phyloP scores from a whole-genome alignment of 2,329 filamentous ascomycete genomes.

The Xylariaceae sp. region DNA sequence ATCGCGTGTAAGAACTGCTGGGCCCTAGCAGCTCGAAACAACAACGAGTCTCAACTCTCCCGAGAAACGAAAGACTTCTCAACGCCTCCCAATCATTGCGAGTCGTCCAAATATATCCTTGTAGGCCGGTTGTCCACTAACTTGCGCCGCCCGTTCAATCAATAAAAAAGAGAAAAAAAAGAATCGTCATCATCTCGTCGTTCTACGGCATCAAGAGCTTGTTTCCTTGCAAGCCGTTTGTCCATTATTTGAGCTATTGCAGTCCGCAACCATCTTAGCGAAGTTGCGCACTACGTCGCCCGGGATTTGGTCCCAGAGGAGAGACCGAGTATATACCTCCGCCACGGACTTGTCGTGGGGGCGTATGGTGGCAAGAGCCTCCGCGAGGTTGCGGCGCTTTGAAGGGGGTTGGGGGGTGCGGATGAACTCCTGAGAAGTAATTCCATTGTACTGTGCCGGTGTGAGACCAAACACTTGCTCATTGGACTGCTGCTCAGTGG shows the following conservation, averaged over 20 bases:
- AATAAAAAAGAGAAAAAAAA: background rate
- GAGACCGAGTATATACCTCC: slow-evolving; percentile 85
- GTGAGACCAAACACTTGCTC: slow-evolving; percentile 86
- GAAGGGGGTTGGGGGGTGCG: slow-evolving; percentile 44
- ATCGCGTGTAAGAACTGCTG: background rate
- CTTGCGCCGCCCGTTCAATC: background rate
- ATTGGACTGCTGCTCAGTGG: slow-evolving; percentile 77
- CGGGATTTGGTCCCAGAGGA: slow-evolving; percentile 92
- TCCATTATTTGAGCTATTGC: slow-evolving; percentile 46
- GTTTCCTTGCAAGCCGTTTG: slow-evolving; percentile 40
- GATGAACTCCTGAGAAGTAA: slow-evolving; percentile 67
- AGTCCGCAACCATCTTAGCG: slow-evolving; percentile 81
- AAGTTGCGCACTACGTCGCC: slow-evolving; percentile 88
- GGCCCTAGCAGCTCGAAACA: background rate
- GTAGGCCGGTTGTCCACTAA: background rate
- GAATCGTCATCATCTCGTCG: slow-evolving; percentile 33
- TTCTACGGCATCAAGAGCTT: slow-evolving; percentile 39
- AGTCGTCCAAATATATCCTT: background rate
- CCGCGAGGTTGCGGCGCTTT: slow-evolving; percentile 68
- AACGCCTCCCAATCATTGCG: background rate
- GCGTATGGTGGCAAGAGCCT: slow-evolving; percentile 76
- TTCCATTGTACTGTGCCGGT: slow-evolving; percentile 79
- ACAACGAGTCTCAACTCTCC: background rate
- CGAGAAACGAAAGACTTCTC: background rate
- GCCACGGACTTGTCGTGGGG: slow-evolving; percentile 66